phyloP scores from a whole-genome alignment of 2,329 filamentous ascomycete genomes.

The Trichophyton rubrum region DNA sequence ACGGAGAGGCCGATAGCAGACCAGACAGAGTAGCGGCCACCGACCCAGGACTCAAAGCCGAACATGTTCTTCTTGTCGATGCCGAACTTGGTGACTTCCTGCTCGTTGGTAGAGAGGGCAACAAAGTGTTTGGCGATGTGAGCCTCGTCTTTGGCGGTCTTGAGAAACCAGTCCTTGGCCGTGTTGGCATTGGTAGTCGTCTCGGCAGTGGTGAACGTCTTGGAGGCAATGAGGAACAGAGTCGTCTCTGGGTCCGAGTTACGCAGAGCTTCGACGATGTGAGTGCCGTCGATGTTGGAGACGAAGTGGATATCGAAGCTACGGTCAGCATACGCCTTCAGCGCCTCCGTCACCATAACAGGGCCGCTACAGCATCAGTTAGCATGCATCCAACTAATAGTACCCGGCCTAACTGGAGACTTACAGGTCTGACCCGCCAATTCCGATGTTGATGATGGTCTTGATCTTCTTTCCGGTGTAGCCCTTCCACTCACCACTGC shows the following conservation, averaged over 20 bases:
- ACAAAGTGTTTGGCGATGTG: conserved; percentile 97
- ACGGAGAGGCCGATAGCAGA: conserved; percentile 95
- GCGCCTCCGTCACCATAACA: conserved; percentile 96
- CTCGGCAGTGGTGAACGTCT: conserved; percentile 98
- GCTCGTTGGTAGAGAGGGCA: conserved; percentile 88
- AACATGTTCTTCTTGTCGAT: conserved; percentile 99
- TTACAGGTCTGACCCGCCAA: conserved; percentile 95
- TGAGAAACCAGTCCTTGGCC: conserved; percentile 92
- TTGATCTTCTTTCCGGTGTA: conserved; percentile 95
- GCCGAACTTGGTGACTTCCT: conserved; percentile 93
- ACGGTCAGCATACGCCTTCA: conserved; percentile 83
- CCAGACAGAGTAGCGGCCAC: conserved; percentile 97
- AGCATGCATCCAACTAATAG: neutral
- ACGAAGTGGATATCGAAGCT: conserved; percentile 92
- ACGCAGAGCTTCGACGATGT: conserved; percentile 85
- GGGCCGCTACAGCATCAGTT: conserved; percentile 53
- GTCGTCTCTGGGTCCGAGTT: conserved; percentile 90
- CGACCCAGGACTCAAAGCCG: conserved; percentile 96
- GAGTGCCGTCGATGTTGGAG: conserved; percentile 98
- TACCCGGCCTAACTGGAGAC: conserved; percentile 26
- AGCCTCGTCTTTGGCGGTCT: conserved; percentile 59
- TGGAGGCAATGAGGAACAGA: conserved; percentile 96
- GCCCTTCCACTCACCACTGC: conserved; percentile 92
- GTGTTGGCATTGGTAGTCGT: conserved; percentile 95
- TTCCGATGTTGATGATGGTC: conserved; percentile 93